A percentile compares a stretch with the other conserved stretches of the same genome.
phyloP scores from a whole-genome alignment of 805 yeast species.

The Vanderwaltozyma yarrowii region DNA sequence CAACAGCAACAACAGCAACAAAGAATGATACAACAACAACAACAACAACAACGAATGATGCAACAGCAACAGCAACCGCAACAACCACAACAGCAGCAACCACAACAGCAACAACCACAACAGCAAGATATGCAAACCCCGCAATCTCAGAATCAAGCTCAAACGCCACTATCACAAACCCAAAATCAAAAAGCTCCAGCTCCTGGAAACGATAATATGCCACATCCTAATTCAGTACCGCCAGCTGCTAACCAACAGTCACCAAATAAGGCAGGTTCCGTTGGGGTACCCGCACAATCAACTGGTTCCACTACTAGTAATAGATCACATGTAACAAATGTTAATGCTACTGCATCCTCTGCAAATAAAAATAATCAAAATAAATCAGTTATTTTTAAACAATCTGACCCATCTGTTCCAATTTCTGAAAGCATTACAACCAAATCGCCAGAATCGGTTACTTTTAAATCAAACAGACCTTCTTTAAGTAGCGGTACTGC shows the following conservation, averaged over 20 bases:
- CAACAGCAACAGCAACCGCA: constrained; percentile 10
- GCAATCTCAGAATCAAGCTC: constrained; percentile 9
- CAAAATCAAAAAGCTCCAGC: not conserved
- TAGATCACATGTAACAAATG: constrained; percentile 34
- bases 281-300: not conserved
- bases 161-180: constrained; percentile 7
- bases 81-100: constrained; percentile 4
- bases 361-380: constrained; percentile 18
- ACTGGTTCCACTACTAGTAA: not conserved
- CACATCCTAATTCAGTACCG: no score
- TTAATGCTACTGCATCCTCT: constrained; percentile 40
- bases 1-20: constrained; percentile 10
- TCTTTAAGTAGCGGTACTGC: constrained; percentile 80
- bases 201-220: no score
- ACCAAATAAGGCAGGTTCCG: constrained; percentile 1
- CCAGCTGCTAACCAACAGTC: not conserved
- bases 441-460: constrained; percentile 53
- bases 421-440: constrained; percentile 63
- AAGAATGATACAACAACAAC: constrained; percentile 13
- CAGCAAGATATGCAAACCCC: not conserved
- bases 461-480: constrained; percentile 64
- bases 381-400: constrained; percentile 29
- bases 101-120: constrained; percentile 1
- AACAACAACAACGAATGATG: constrained; percentile 6
- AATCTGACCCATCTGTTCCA: constrained; percentile 50